These are phyloP conservation scores for Paramecium bursaria DNA, from an alignment of 73 alveolate species.

Conservation along the genomic window DNA sequence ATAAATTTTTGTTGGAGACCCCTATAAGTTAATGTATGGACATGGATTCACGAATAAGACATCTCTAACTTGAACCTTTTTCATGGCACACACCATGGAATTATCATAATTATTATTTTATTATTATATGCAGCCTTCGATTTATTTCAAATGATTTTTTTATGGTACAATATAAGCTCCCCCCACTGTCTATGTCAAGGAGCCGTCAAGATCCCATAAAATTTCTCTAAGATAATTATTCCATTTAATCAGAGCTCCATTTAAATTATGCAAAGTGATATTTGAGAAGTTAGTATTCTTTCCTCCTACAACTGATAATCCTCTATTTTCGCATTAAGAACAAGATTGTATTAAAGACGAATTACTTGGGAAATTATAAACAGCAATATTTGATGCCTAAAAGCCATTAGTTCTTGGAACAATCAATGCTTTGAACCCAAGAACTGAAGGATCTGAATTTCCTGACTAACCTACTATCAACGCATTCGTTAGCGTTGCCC, in stretches of 20 bases:
- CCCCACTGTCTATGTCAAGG: conserved; percentile 20
- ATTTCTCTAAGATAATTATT: conserved; percentile 62
- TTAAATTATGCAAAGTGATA: background rate
- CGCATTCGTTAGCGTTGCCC: conserved; percentile 48
- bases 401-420: conserved; percentile 79
- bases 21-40: conserved; percentile 9
- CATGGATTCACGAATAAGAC: conserved; percentile 46
- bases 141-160: conserved; percentile 49
- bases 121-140: conserved; percentile 26
- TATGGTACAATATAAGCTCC: conserved; percentile 61
- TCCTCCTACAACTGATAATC: conserved; percentile 62
- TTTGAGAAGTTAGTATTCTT: conserved; percentile 42
- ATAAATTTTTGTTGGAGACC: background rate
- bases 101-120: conserved; percentile 18
- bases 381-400: conserved; percentile 51
- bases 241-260: conserved; percentile 29
- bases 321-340: conserved; percentile 58
- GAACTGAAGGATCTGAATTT: conserved; percentile 10
- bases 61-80: conserved; percentile 30
- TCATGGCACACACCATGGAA: conserved; percentile 41
- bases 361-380: conserved; percentile 65
- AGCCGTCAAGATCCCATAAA: conserved; percentile 74
- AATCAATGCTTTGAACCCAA: conserved; percentile 70
- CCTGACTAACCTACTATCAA: conserved; percentile 75
- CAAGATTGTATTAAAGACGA: conserved; percentile 72